Evolutionary conservation across 2,329 filamentous ascomycete species (phyloP).

Genomic region (Colletotrichum abscissum): DNA sequence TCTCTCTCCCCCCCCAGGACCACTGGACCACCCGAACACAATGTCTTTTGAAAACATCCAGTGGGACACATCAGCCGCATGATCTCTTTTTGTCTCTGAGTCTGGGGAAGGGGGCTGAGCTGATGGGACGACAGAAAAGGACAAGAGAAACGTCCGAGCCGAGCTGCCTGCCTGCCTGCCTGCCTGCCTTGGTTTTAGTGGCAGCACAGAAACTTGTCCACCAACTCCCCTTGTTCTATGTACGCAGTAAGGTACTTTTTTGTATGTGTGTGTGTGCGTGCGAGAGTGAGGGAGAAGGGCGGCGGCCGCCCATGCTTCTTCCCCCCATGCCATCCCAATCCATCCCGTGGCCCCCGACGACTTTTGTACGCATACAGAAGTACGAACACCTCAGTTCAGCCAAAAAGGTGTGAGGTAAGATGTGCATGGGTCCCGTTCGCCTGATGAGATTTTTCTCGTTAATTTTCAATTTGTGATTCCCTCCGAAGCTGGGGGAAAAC

Average conservation of each 20-base stretch:
- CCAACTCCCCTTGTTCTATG: not conserved
- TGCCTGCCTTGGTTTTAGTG: not conserved
- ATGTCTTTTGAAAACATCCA: not conserved
- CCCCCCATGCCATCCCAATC: not conserved
- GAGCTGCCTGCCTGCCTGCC: not conserved
- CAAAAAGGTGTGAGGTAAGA: not conserved
- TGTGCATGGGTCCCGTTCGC: not conserved
- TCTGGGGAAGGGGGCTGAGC: not conserved
- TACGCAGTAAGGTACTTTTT: not conserved
- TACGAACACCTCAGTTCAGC: not conserved
- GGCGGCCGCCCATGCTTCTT: conserved; percentile 8
- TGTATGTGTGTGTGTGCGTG: too few relatives aligned
- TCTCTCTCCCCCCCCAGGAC: not conserved
- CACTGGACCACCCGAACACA: not conserved
- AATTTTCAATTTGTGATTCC: not conserved
- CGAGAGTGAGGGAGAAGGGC: not conserved
- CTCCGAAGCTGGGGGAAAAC: not conserved
- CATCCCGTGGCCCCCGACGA: not conserved
- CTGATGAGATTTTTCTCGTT: not conserved
- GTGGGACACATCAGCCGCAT: not conserved
- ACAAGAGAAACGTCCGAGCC: not conserved
- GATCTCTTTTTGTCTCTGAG: not conserved
- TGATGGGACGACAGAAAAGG: not conserved
- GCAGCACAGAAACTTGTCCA: not conserved
- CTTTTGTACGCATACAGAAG: not conserved